Base-by-base conservation (phyloP, 1,284 basidiomycete species). In the Leccinum fallax region DNA sequence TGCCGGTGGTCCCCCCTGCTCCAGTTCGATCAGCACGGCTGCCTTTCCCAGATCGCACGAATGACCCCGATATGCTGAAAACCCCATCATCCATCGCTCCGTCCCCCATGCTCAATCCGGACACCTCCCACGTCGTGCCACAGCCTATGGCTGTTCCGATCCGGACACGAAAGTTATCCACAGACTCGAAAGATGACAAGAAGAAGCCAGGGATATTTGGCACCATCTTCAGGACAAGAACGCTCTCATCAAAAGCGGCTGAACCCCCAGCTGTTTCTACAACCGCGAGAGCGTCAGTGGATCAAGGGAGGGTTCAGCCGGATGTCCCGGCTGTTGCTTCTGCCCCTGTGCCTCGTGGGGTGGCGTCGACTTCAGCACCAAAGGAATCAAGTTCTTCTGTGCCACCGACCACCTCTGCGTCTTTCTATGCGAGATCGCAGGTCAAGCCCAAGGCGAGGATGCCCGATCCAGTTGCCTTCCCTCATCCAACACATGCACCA, bases 31-130 rank as follows among this genome's bases (percentile, higher is more conserved):
- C 58, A 34, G 51, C 60, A 24, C 63, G 71, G 9, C 54, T 59
- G 9, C 55, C 65, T 30, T 58, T 65, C 36, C 59, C 59, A 24
- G 64, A 72, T 53, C 71, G 63, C 26, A 36, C 58, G n/a, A 77
- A 80, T 61, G 84, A 84, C 46, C 78, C 81, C 5, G 74, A 76
- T 55, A 58, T 82, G 46, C 75, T 85, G 24, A 79, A 77, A 65
- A 85, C 84, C 0, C 83, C 84, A n/a, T 84, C 84, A 28, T 83
- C 84, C 4, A 77, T 85, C 15, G 79, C 81, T 4, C 79, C 76
- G 0, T 81, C 83, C 5, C 71, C 76, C 5, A 74, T 74, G 69
- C 69, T 70, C 13, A 74, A 67, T 28, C 56, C 74, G 28, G 63
- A 65, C 15, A 53, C 53, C 15, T 61, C 64, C 9, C 59, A 51